Conservation (phyloP, 2,329 filamentous ascomycete species). For the Capronia coronata region DNA sequence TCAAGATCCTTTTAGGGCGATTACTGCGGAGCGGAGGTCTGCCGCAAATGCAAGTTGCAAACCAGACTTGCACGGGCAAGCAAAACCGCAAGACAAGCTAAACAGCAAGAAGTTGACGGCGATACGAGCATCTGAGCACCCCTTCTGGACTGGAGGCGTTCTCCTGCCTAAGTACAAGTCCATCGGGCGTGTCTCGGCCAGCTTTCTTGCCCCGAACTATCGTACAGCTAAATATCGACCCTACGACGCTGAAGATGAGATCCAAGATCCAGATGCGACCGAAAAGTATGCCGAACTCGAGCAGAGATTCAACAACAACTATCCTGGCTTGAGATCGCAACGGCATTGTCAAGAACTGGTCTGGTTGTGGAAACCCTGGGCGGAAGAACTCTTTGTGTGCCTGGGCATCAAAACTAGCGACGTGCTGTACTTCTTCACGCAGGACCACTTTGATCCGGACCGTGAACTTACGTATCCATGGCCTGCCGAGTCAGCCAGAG, state of each 20-base stretch:
- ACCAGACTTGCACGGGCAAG: neutral
- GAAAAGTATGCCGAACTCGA: conserved; percentile 19
- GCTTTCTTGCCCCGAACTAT: conserved; percentile 24
- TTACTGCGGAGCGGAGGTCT: conserved; percentile 6
- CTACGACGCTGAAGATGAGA: conserved; percentile 26
- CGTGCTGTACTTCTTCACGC: conserved; percentile 16
- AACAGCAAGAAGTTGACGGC: conserved; percentile 7
- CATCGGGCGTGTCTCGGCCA: conserved; percentile 23
- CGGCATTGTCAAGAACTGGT: conserved; percentile 21
- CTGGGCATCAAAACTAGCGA: conserved; percentile 8
- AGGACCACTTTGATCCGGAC: conserved; percentile 4
- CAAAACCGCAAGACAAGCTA: neutral
- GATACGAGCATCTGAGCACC: conserved; percentile 1
- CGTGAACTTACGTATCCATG: neutral
- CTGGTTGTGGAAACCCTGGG: conserved; percentile 22
- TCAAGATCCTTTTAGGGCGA: conserved; percentile 11
- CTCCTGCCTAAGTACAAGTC: conserved; percentile 24
- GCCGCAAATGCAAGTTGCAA: neutral
- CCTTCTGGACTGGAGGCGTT: conserved; percentile 1
- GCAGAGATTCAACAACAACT: conserved; percentile 17
- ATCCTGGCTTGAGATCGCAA: conserved; percentile 13
- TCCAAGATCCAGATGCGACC: conserved; percentile 14
- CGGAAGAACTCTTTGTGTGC: conserved; percentile 8
- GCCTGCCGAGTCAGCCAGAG: neutral
- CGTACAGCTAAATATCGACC: conserved; percentile 23